Conservation (phyloP, 805 yeast genomes). For the Saccharomycopsis microspora region DNA sequence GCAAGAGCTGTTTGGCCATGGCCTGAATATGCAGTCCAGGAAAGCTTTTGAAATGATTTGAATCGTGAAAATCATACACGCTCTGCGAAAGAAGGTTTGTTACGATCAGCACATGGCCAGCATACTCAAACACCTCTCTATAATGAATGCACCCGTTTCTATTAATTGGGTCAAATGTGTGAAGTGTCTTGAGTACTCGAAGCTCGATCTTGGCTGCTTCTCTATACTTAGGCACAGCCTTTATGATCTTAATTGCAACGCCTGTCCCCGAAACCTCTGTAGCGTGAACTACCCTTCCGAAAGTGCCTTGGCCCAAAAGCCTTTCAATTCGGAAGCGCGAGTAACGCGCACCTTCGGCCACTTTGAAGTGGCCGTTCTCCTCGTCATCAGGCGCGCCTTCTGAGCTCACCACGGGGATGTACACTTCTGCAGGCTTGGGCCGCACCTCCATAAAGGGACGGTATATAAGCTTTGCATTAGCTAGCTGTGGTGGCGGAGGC, state of each 20-base stretch:
- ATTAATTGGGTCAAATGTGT: slow-evolving; percentile 58
- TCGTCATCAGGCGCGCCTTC: slow-evolving; percentile 23
- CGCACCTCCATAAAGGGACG: no score
- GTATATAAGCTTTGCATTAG: no score
- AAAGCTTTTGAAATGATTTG: slow-evolving; percentile 76
- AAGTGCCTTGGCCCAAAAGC: slow-evolving; percentile 84
- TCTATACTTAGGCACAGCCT: slow-evolving; percentile 86
- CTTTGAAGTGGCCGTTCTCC: slow-evolving; percentile 65
- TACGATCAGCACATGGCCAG: slow-evolving; percentile 89
- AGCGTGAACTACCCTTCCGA: slow-evolving; percentile 85
- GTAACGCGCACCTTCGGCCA: slow-evolving; percentile 44
- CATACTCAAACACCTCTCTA: slow-evolving; percentile 81
- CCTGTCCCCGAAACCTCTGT: slow-evolving; percentile 47
- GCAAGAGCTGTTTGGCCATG: slow-evolving; percentile 71
- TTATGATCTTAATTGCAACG: slow-evolving; percentile 87
- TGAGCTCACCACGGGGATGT: no score
- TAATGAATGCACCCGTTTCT: slow-evolving; percentile 72
- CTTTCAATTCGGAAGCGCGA: slow-evolving; percentile 65
- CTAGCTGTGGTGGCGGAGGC: no score
- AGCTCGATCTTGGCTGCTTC: slow-evolving; percentile 93
- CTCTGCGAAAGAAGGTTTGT: slow-evolving; percentile 81
- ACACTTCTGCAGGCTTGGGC: no score
- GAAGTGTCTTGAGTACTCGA: slow-evolving; percentile 64
- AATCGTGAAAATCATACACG: slow-evolving; percentile 80
- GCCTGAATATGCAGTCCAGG: slow-evolving; percentile 91